A percentile compares a stretch with the other conserved stretches of the same genome.
phyloP scores from a whole-genome alignment of 2,329 filamentous ascomycete species.

The Byssochlamys sp. region DNA sequence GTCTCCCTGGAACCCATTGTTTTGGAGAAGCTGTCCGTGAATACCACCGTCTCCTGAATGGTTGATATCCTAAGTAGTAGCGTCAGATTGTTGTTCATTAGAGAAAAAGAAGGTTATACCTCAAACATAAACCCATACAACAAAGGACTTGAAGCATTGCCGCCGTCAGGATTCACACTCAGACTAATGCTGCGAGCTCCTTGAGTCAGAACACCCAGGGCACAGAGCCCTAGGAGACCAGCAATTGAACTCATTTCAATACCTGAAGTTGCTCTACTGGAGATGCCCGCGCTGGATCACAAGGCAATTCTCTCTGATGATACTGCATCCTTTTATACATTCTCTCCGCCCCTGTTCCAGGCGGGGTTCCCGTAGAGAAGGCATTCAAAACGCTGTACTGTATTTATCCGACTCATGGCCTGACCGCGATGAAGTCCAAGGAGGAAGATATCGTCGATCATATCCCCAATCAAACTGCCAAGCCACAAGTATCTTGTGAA shows the following conservation, averaged over 20 bases:
- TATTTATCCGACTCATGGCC: not conserved
- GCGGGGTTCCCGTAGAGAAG: not conserved
- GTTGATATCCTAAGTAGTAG: constrained; percentile 46
- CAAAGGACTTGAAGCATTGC: constrained; percentile 30
- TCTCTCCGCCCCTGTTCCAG: not conserved
- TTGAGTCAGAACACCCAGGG: not conserved
- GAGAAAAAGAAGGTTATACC: constrained; percentile 11
- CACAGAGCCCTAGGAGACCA: not conserved
- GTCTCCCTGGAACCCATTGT: constrained; percentile 58
- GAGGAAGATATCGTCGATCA: not conserved
- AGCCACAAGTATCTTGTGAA: not conserved
- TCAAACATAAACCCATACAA: constrained; percentile 39
- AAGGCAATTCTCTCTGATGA: not conserved
- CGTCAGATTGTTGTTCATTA: not conserved
- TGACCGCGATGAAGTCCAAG: not conserved
- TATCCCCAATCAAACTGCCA: not conserved
- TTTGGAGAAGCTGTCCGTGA: constrained; percentile 61
- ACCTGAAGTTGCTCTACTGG: not conserved
- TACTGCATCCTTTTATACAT: not conserved
- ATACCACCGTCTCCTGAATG: constrained; percentile 63
- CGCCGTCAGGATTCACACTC: constrained; percentile 14
- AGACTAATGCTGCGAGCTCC: not conserved
- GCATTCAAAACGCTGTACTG: not conserved
- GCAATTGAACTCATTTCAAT: not conserved
- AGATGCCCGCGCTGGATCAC: not conserved